Base-by-base conservation (phyloP, 1,139 yeast species). In the Sugiyamaella grinbergsii region DNA sequence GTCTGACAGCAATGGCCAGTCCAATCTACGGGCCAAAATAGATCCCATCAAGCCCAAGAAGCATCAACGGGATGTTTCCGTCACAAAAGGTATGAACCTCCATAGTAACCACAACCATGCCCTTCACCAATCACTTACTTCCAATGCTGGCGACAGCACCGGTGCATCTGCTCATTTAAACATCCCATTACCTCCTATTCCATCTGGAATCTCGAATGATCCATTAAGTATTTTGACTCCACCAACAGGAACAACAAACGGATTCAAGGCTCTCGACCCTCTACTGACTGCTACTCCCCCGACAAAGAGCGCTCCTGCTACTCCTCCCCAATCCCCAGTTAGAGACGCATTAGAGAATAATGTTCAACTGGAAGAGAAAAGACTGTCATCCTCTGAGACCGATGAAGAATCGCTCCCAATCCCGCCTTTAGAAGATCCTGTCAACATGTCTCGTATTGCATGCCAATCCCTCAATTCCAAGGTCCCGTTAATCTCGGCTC, bases 401-500 rank as follows among this genome's bases (percentile, higher is more conserved):
- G n/a, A n/a, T n/a, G n/a, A n/a, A n/a, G n/a, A n/a, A 20, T 32
- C 39, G 3, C 42, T 29, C 4, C 23, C 42, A 20, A 5, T 45
- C 4, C 41, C 49, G 5, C 49, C 49, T 37, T 23, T 45, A 19
- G 19, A 19, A 8, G 15, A 37, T 11, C 43, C 49, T 15, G 16
- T 37, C 16, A 45, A 45, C 23, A 37, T 38, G 10, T n/a, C 38
- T 11, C 24, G 29, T 6, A 19, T 34, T 28, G 49, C 49, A 29
- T 45, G 31, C 29, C 20, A 43, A 26, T 11, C 47, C 5, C 22
- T 18, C 2, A 29, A 20, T 11, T 3, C 28, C 16, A 36, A 20
- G 4, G 33, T 45, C 16, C 37, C 49, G 8, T 18, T 45, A 10
- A 53, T 69, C 13, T 56, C 66, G 5, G 69, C 71, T 4, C 40